Base-by-base conservation (phyloP, 345 rosid genomes). In the Eucalyptus polyanthemos region DNA sequence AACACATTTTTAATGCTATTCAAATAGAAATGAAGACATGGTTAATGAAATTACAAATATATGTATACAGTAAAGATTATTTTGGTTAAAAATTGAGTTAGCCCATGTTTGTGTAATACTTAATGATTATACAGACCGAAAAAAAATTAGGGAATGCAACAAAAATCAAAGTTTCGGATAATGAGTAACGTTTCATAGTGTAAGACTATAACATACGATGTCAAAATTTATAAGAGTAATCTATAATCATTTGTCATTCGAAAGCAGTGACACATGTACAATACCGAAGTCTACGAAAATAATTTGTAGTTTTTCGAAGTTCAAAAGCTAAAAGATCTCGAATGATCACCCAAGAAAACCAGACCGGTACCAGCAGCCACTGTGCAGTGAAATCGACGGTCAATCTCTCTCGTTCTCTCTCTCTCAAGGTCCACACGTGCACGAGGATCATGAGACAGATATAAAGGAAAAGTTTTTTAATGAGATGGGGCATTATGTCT, bases 161-260 rank as follows among this genome's bases (percentile, higher is more conserved):
- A 11, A 25, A 60, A 60, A 25, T 9, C 67, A 12, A 60, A 60
- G n/a, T 25, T 1, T 27, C n/a, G n/a, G n/a, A 4, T 29, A 29
- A 62, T 29, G 17, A 29, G 72, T 14, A 29, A 27, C 16, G 72
- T 29, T 62, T 29, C 67, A 60, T 3, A 1, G 31, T 12, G 15
- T 29, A 11, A 13, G 67, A 12, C 67, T 29, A 29, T 14, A 0
- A 1, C 72, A 1, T 14, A 29, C 34, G 19, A 29, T 14, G 37
- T 1, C 34, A 62, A 62, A 29, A 14, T 14, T 62, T 62, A 62
- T 27, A 37, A 29, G 37, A 14, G 17, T 29, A 14, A 29, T 14
- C 0, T 29, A 27, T n/a, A 65, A 65, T 29, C 5, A 29, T 65
- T n/a, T 0, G 14, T 0, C 16, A 0, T 29, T 13, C 3, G 72